phyloP scores from a whole-genome alignment of 495 filamentous ascomycete species.

The Margaritispora aquatica region DNA sequence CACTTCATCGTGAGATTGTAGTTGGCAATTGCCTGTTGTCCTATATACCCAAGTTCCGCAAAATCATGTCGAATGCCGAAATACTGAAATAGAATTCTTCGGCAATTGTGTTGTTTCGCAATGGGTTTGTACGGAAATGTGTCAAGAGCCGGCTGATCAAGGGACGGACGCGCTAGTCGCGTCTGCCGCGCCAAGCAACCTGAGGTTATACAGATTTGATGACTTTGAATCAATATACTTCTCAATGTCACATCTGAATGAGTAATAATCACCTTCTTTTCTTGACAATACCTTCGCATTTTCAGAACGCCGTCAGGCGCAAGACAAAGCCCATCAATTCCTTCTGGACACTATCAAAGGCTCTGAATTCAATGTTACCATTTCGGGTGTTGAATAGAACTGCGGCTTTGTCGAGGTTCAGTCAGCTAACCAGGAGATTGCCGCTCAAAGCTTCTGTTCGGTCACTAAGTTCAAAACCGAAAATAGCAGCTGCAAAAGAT shows the following conservation, averaged over 20 bases:
- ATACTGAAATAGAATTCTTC: neutral
- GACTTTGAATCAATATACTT: neutral
- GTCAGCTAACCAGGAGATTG: neutral
- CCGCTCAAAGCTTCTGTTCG: neutral
- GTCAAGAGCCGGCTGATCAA: neutral
- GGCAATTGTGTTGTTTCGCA: neutral
- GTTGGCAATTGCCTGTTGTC: slow-evolving; percentile 9
- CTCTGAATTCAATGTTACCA: neutral
- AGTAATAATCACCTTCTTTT: too few relatives aligned
- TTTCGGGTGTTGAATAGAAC: neutral
- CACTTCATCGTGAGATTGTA: slow-evolving; percentile 4
- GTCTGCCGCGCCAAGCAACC: neutral
- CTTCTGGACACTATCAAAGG: neutral
- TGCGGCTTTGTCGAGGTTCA: neutral
- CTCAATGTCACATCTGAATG: neutral
- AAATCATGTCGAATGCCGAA: slow-evolving; percentile 13
- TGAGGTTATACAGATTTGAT: neutral
- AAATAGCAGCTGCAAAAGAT: neutral
- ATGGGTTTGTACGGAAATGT: neutral
- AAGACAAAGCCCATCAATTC: neutral
- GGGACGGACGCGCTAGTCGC: neutral
- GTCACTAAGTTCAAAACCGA: neutral
- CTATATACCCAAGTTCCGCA: slow-evolving; percentile 5
- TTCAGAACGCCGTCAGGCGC: too few relatives aligned
- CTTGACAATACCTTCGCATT: too few relatives aligned